Percentiles rank a stretch among this genome's conserved stretches.
Evolutionary conservation across 2,329 filamentous ascomycete species (phyloP).

Genomic region (Magnaporthiopsis rhizophila): DNA sequence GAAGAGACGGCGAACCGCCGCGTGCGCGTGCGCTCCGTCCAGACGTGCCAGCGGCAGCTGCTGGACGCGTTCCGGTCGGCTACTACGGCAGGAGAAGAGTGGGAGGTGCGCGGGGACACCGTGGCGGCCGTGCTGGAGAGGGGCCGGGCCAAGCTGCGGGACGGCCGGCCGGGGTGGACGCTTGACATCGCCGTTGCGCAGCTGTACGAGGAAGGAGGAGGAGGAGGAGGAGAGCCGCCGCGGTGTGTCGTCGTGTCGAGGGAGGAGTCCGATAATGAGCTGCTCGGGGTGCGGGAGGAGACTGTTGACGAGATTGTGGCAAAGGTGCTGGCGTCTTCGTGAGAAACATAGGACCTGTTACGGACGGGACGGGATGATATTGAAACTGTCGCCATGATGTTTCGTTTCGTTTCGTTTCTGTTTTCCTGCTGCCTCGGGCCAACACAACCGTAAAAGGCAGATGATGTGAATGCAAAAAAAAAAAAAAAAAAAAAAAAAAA

Average conservation of each 20-base stretch:
- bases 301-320: conserved; percentile 18
- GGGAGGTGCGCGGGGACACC: neutral
- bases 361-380: no score
- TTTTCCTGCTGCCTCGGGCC: neutral
- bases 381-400: no score
- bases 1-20: conserved; percentile 46
- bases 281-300: conserved; percentile 21
- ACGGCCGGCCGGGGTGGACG: conserved; percentile 17
- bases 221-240: neutral
- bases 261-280: conserved; percentile 17
- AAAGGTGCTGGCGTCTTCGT: conserved; percentile 14
- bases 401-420: neutral
- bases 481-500: no score
- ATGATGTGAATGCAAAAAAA: no score
- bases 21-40: conserved; percentile 46
- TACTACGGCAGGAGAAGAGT: neutral
- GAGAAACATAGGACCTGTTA: neutral
- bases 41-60: conserved; percentile 46
- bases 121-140: conserved; percentile 6
- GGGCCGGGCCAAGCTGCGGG: conserved; percentile 15
- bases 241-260: conserved; percentile 17
- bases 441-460: no score
- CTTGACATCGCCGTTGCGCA: conserved; percentile 23
- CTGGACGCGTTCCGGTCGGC: conserved; percentile 19
- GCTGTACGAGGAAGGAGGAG: conserved; percentile 21